Conservation (phyloP, 1,284 basidiomycete genomes). For the Sanguinoderma infundibulare region DNA sequence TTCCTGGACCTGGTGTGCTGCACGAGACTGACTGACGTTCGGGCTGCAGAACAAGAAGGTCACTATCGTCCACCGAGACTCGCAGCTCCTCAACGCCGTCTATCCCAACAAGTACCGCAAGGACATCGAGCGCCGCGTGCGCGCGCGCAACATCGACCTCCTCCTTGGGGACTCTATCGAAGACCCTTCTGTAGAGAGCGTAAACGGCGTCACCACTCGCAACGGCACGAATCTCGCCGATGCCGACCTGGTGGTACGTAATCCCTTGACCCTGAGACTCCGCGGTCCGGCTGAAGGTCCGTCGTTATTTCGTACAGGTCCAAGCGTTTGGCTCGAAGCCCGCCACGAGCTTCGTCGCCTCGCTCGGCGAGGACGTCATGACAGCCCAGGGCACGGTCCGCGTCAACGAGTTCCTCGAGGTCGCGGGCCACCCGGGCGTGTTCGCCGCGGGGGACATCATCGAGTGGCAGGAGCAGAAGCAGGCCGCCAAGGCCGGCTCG, state of each 20-base stretch:
- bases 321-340: slow-evolving; percentile 52
- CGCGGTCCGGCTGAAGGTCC: background rate
- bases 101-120: slow-evolving; percentile 64
- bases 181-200: slow-evolving; percentile 33
- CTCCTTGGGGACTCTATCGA: slow-evolving; percentile 61
- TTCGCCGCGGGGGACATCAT: slow-evolving; percentile 66
- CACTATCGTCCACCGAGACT: slow-evolving; percentile 64
- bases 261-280: background rate
- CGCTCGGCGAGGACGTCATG: slow-evolving; percentile 48
- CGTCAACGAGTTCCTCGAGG: slow-evolving; percentile 56
- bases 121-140: slow-evolving; percentile 46
- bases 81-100: slow-evolving; percentile 54
- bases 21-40: background rate
- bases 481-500: slow-evolving; percentile 48
- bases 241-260: slow-evolving; percentile 62
- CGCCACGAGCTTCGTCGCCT: slow-evolving; percentile 53
- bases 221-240: slow-evolving; percentile 52
- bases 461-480: slow-evolving; percentile 64
- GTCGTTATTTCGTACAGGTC: slow-evolving; percentile 41
- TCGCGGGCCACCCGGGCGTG: slow-evolving; percentile 49
- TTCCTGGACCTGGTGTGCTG: background rate
- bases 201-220: slow-evolving; percentile 49
- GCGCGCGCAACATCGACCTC: slow-evolving; percentile 51
- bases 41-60: slow-evolving; percentile 59
- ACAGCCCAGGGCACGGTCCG: slow-evolving; percentile 48